Percentiles rank a stretch among this genome's conserved stretches.
Evolutionary conservation across 805 yeast species (phyloP).

Genomic region (Lachancea thermotolerans): DNA sequence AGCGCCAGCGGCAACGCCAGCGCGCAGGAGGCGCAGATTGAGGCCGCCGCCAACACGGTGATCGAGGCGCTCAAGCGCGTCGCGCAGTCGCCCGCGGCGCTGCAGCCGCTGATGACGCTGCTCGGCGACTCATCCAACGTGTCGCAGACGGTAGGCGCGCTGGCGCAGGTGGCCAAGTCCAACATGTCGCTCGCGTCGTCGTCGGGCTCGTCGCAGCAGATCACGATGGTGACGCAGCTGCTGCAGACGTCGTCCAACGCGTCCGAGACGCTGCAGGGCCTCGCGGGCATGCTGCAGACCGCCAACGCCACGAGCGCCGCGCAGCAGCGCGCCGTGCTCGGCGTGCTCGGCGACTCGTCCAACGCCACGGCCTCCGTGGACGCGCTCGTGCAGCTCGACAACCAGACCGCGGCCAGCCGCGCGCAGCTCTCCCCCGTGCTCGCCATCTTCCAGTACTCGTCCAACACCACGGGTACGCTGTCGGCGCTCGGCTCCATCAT

Average conservation of each 20-base stretch:
- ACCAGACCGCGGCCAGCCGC: slow-evolving; percentile 19
- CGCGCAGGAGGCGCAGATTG: too few relatives aligned
- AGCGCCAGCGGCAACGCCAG: too few relatives aligned
- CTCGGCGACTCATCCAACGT: slow-evolving; percentile 21
- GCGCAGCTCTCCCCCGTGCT: slow-evolving; percentile 24
- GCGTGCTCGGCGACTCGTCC: slow-evolving; percentile 19
- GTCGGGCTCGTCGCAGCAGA: slow-evolving; percentile 6
- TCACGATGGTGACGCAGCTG: slow-evolving; percentile 14
- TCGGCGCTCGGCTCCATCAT: slow-evolving; percentile 16
- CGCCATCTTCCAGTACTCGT: slow-evolving; percentile 16
- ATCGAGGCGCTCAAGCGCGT: slow-evolving; percentile 22
- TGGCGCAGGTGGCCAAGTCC: slow-evolving; percentile 16
- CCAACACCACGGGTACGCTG: slow-evolving; percentile 20
- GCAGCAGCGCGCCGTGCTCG: slow-evolving; percentile 15
- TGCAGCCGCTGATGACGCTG: slow-evolving; percentile 25
- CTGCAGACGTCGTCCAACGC: slow-evolving; percentile 6
- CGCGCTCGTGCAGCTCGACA: slow-evolving; percentile 20
- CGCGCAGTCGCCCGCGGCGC: slow-evolving; percentile 21
- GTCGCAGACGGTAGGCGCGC: slow-evolving; percentile 20
- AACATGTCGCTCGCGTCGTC: slow-evolving; percentile 5
- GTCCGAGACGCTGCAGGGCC: background rate
- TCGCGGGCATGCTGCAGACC: background rate
- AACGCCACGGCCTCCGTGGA: slow-evolving; percentile 23
- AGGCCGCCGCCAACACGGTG: slow-evolving; percentile 11
- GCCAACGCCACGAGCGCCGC: slow-evolving; percentile 9